Base-by-base conservation (phyloP, 495 filamentous ascomycete genomes). In the Elasticomyces elasticus region DNA sequence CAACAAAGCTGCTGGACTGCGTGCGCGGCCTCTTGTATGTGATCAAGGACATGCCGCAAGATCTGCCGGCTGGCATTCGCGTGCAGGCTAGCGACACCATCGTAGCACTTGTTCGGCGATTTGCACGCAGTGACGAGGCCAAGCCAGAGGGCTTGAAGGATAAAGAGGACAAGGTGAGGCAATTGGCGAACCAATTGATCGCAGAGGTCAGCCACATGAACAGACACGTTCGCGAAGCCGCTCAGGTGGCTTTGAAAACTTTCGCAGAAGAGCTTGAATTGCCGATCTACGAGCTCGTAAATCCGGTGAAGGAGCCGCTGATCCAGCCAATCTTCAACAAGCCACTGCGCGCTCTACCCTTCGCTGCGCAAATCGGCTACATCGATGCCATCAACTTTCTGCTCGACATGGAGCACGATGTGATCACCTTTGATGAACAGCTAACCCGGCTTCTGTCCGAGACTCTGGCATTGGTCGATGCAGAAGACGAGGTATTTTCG, bases 311-410 rank as follows among this genome's bases (percentile, higher is more conserved):
- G 63, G 91, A 96, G 48, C 79, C 86, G 40, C 71, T 96, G 19
- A 75, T 97, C 11, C 76, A 78, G 55, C 85, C 89, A 0, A 95
- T 99, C 48, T 99, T 89, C 72, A 85, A 84, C 62, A 99, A 99
- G 69, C 94, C 94, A 25, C 67, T 99, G 23, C 78, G 94, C 47
- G 94, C 94, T 1, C 69, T 99, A 49, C 90, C 91, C 1, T 96
- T 96, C 64, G 75, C 85, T 3, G 86, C 83, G 1, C 94, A 99
- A 67, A 97, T 99, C 63, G 94, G 92, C 10, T 97, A 91, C 65
- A 94, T 99, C 59, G 92, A 97, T 67, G 94, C 90, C 5, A 89
- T 99, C 59, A 92, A 87, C 0, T 97, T 89, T 67, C 94, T 88
- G 67, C 76, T 99, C 69, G 80, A 83, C 24, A 73, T 97, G 25